These are phyloP conservation scores for Eucalyptus erythrocorys DNA, from an alignment of 345 rosid species.

Conservation along the genomic window DNA sequence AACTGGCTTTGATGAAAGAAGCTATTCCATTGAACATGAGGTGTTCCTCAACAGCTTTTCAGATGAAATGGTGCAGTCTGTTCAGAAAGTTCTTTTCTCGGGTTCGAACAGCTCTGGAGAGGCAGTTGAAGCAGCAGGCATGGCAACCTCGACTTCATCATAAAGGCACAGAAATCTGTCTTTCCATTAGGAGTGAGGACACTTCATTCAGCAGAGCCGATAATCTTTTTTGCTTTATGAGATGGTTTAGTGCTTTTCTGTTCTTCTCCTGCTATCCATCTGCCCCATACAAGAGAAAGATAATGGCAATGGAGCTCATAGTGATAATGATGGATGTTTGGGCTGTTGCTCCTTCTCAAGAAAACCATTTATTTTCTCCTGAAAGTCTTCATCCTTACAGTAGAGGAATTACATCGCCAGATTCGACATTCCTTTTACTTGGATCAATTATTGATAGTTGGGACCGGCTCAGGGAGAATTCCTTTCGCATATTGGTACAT, in stretches of 20 bases:
- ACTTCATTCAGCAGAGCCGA: conserved; percentile 38
- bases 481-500: conserved; percentile 76
- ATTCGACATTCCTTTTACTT: conserved; percentile 64
- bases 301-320: conserved; percentile 91
- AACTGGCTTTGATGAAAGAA: conserved; percentile 65
- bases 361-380: conserved; percentile 9
- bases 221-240: conserved; percentile 68
- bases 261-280: conserved; percentile 89
- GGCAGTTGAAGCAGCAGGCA: conserved; percentile 66
- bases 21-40: conserved; percentile 95
- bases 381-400: conserved; percentile 56
- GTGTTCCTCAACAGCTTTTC: conserved; percentile 85
- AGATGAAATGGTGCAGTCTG: conserved; percentile 97
- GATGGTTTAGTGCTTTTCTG: conserved; percentile 82
- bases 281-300: conserved; percentile 92
- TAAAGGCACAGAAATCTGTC: conserved; percentile 2
- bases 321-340: conserved; percentile 74
- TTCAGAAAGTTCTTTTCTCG: conserved; percentile 84
- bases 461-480: conserved; percentile 87
- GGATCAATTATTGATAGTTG: conserved; percentile 96
- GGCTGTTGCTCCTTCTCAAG: conserved; percentile 49
- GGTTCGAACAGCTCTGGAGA: conserved; percentile 87
- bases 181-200: conserved; percentile 15
- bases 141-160: conserved; percentile 39
- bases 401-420: conserved; percentile 55